These are phyloP conservation scores for Colletotrichum zoysiae DNA, from an alignment of 2,329 filamentous ascomycete genomes.

Conservation along the genomic window DNA sequence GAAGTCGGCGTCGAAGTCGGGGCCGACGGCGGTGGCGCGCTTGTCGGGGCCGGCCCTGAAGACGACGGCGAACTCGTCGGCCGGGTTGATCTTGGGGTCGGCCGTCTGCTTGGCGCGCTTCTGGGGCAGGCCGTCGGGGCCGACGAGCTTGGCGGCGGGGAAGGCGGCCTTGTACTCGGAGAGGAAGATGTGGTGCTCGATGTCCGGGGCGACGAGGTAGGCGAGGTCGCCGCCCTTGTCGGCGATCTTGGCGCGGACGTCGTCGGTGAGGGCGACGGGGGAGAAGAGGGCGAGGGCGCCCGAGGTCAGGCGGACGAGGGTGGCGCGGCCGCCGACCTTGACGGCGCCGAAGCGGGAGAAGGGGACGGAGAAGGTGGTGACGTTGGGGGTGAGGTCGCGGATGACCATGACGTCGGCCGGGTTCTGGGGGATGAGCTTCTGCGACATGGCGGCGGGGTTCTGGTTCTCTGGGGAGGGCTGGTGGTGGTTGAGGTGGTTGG, in stretches of 20 bases:
- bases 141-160: constrained; percentile 83
- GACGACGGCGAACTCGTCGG: constrained; percentile 72
- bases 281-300: constrained; percentile 91
- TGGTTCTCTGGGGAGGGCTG: neutral
- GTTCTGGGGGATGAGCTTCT: constrained; percentile 75
- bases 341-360: constrained; percentile 85
- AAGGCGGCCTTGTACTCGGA: constrained; percentile 85
- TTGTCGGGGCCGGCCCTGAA: constrained; percentile 70
- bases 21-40: constrained; percentile 67
- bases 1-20: constrained; percentile 90
- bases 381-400: constrained; percentile 82
- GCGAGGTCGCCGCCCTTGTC: constrained; percentile 77
- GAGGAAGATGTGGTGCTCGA: constrained; percentile 96
- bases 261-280: constrained; percentile 85
- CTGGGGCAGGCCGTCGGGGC: constrained; percentile 84
- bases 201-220: constrained; percentile 89
- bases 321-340: constrained; percentile 88
- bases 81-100: constrained; percentile 61
- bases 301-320: constrained; percentile 76
- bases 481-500: neutral
- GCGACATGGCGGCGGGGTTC: constrained; percentile 62
- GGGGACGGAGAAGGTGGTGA: constrained; percentile 84
- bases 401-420: constrained; percentile 91
- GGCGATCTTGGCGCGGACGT: constrained; percentile 73
- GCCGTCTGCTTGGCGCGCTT: constrained; percentile 75